Percentiles rank a stretch among this genome's conserved stretches.
Conservation (phyloP, 805 yeast genomes). For the Saturnispora diversa region DNA sequence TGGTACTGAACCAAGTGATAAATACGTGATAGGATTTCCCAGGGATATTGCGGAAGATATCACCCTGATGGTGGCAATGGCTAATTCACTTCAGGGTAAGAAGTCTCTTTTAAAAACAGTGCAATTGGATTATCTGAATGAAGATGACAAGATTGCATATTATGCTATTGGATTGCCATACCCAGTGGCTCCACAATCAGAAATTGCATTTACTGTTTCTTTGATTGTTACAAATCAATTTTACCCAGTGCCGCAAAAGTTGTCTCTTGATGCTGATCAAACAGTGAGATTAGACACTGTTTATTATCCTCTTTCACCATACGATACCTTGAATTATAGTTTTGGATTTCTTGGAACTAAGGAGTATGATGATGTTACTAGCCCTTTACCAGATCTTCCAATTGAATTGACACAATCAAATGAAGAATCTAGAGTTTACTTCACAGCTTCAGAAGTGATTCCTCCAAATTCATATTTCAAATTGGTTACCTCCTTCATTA, state of each 20-base stretch:
- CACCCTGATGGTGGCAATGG: conserved; percentile 23
- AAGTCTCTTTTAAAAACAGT: conserved; percentile 19
- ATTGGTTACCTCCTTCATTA: conserved; percentile 54
- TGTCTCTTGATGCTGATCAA: conserved; percentile 56
- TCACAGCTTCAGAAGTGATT: conserved; percentile 17
- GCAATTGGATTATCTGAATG: conserved; percentile 3
- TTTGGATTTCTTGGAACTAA: conserved; percentile 36
- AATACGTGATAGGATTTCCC: conserved; percentile 56
- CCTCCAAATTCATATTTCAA: conserved; percentile 41
- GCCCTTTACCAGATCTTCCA: conserved; percentile 7
- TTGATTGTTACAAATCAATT: conserved; percentile 41
- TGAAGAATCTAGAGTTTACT: conserved; percentile 27
- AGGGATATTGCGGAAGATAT: conserved; percentile 27
- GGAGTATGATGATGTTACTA: conserved; percentile 4
- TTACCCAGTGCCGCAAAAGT: conserved; percentile 56
- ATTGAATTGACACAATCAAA: conserved; percentile 11
- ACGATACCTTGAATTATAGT: conserved; percentile 43
- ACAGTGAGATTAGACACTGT: conserved; percentile 42
- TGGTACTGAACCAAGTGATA: conserved; percentile 42
- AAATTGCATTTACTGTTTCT: conserved; percentile 40
- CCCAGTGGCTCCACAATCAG: conserved; percentile 60
- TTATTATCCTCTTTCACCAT: conserved; percentile 53
- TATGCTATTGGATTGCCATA: conserved; percentile 48
- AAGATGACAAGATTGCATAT: conserved; percentile 27
- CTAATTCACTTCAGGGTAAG: conserved; percentile 16